Evolutionary conservation across 2,329 filamentous ascomycete species (phyloP).

Genomic region (Geosmithia morbida): DNA sequence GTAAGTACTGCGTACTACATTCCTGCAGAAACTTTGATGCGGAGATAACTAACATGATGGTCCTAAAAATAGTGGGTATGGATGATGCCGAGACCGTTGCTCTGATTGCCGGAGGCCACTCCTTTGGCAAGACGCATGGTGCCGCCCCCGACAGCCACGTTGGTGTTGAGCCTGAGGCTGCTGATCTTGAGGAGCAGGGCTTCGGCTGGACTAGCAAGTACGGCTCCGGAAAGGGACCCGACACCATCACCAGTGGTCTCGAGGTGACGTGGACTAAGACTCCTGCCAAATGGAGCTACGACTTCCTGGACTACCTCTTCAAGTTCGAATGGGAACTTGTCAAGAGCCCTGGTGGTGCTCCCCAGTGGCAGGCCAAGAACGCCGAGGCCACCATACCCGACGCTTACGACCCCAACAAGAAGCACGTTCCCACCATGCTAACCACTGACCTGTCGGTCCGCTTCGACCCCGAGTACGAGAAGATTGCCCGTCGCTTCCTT

Average conservation of each 20-base stretch:
- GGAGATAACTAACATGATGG: neutral
- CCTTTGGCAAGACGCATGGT: slow-evolving; percentile 71
- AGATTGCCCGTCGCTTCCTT: slow-evolving; percentile 58
- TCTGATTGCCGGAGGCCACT: slow-evolving; percentile 64
- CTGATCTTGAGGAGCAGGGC: slow-evolving; percentile 50
- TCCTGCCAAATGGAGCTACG: slow-evolving; percentile 62
- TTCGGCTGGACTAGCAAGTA: slow-evolving; percentile 58
- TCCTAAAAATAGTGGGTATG: slow-evolving; percentile 33
- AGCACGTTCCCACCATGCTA: slow-evolving; percentile 63
- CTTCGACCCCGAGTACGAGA: slow-evolving; percentile 58
- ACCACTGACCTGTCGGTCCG: slow-evolving; percentile 62
- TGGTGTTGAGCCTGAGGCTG: slow-evolving; percentile 52
- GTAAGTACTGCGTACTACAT: slow-evolving; percentile 21
- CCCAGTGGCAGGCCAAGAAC: slow-evolving; percentile 65
- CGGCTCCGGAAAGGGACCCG: slow-evolving; percentile 50
- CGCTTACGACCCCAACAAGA: slow-evolving; percentile 54
- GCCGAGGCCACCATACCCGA: slow-evolving; percentile 49
- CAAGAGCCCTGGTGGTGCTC: slow-evolving; percentile 61
- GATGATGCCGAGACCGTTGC: slow-evolving; percentile 71
- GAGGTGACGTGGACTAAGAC: slow-evolving; percentile 71
- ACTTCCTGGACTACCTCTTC: slow-evolving; percentile 64
- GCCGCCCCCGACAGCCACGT: slow-evolving; percentile 50
- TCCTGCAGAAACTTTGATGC: neutral
- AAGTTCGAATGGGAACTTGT: slow-evolving; percentile 64
- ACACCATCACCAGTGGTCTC: slow-evolving; percentile 62